Evolutionary conservation across 345 rosid species (phyloP).

Genomic region (Syzygium oleosum): DNA sequence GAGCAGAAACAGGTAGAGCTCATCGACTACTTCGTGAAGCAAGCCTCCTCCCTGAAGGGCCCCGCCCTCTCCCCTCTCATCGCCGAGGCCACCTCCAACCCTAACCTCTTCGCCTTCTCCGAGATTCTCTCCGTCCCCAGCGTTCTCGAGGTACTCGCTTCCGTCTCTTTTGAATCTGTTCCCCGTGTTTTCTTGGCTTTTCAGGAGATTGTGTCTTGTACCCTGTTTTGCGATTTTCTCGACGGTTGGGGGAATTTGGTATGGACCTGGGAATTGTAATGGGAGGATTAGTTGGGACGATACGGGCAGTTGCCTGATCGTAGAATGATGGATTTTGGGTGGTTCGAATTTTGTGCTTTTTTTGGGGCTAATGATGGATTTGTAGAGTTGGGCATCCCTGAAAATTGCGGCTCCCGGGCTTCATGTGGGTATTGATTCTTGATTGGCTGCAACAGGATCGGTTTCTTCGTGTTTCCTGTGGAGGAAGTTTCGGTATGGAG

Average conservation of each 20-base stretch:
- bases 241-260: neutral
- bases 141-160: neutral
- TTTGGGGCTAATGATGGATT: neutral
- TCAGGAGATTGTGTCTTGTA: neutral
- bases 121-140: conserved; percentile 64
- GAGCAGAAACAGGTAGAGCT: conserved; percentile 74
- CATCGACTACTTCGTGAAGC: conserved; percentile 55
- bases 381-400: neutral
- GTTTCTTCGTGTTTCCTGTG: neutral
- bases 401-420: neutral
- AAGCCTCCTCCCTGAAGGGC: conserved; percentile 45
- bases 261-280: neutral
- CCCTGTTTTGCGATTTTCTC: neutral
- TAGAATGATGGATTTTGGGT: neutral
- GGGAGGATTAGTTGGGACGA: neutral
- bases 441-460: neutral
- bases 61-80: conserved; percentile 46
- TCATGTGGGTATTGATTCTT: neutral
- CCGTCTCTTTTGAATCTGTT: neutral
- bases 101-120: conserved; percentile 87
- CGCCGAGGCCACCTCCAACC: conserved; percentile 76
- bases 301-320: neutral
- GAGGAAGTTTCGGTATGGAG: neutral
- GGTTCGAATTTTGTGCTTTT: neutral
- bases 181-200: neutral